These are phyloP conservation scores for Parathielavia hyrcaniae DNA, from an alignment of 495 filamentous ascomycete genomes.

Conservation along the genomic window DNA sequence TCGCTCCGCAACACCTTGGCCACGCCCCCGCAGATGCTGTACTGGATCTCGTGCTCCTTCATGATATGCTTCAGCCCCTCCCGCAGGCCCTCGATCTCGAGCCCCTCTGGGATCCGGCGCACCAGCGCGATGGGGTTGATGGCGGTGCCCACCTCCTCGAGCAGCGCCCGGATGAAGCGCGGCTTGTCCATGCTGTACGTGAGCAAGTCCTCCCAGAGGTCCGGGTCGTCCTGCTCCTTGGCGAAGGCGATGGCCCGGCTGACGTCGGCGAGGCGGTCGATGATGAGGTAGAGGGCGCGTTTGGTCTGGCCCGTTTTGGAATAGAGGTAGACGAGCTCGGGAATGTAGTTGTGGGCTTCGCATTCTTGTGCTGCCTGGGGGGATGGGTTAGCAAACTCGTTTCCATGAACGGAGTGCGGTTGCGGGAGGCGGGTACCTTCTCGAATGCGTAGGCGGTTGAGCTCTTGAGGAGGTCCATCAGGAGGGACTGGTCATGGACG, in stretches of 20 bases:
- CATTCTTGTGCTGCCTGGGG: constrained; percentile 66
- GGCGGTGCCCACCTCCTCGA: constrained; percentile 88
- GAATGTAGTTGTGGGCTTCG: constrained; percentile 68
- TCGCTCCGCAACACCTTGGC: constrained; percentile 81
- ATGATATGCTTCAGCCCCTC: constrained; percentile 81
- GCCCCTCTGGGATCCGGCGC: constrained; percentile 78
- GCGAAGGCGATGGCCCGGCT: constrained; percentile 88
- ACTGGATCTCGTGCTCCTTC: constrained; percentile 88
- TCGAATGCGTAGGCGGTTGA: constrained; percentile 81
- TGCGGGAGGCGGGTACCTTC: constrained; percentile 33
- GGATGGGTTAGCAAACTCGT: neutral
- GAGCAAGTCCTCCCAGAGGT: constrained; percentile 91
- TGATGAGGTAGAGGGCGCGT: constrained; percentile 81
- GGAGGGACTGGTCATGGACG: constrained; percentile 65
- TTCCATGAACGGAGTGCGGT: neutral
- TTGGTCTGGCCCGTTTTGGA: constrained; percentile 93
- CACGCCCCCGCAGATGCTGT: constrained; percentile 82
- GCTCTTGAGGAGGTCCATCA: constrained; percentile 81
- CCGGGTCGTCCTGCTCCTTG: constrained; percentile 81
- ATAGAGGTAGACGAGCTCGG: constrained; percentile 87
- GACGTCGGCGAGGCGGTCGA: constrained; percentile 80
- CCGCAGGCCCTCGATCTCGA: constrained; percentile 82
- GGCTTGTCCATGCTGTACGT: constrained; percentile 96
- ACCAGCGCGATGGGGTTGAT: constrained; percentile 88
- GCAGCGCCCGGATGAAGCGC: constrained; percentile 80